Percentiles rank a stretch among this genome's conserved stretches.
These are phyloP conservation scores for Coniochaeta ligniaria DNA, from an alignment of 2,329 filamentous ascomycete genomes.

Conservation along the genomic window DNA sequence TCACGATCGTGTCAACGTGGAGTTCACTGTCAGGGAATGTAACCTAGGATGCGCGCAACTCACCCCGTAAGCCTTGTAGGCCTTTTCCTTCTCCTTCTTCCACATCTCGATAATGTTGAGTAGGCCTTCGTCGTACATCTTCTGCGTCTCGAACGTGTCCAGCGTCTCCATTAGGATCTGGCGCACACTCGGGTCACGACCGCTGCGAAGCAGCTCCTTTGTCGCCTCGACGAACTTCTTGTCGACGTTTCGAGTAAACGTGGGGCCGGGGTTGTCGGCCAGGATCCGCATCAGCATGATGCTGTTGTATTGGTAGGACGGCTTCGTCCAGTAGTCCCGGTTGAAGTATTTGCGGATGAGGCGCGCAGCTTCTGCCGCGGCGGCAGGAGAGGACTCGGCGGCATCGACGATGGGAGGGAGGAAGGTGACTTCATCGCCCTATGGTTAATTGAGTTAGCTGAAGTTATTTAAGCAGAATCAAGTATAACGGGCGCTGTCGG, in stretches of 20 bases:
- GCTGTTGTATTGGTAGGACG: constrained; percentile 86
- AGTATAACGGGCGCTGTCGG: not conserved
- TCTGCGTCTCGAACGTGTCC: constrained; percentile 62
- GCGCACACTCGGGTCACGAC: constrained; percentile 68
- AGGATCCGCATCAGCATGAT: constrained; percentile 94
- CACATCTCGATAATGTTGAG: constrained; percentile 74
- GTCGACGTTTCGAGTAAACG: constrained; percentile 88
- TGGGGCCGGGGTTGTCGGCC: constrained; percentile 81
- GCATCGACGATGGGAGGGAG: constrained; percentile 91
- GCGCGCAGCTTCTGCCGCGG: constrained; percentile 73
- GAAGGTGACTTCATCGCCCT: constrained; percentile 86
- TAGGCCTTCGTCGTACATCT: constrained; percentile 68
- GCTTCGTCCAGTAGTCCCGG: constrained; percentile 56
- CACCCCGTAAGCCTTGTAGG: constrained; percentile 44
- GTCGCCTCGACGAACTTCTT: constrained; percentile 71
- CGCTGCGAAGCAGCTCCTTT: constrained; percentile 66
- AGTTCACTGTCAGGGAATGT: constrained; percentile 6
- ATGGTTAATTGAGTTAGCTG: constrained; percentile 4
- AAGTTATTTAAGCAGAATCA: too few species aligned
- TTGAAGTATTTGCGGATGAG: constrained; percentile 77
- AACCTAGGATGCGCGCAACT: constrained; percentile 14
- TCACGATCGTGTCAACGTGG: constrained; percentile 4
- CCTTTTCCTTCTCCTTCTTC: constrained; percentile 74
- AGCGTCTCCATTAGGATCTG: constrained; percentile 85
- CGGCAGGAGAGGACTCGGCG: constrained; percentile 83